Evolutionary conservation across 805 yeast species (phyloP), one percentile per base, ranked within the genome.

Genomic region (Kluyveromyces dobzhanskii): DNA sequence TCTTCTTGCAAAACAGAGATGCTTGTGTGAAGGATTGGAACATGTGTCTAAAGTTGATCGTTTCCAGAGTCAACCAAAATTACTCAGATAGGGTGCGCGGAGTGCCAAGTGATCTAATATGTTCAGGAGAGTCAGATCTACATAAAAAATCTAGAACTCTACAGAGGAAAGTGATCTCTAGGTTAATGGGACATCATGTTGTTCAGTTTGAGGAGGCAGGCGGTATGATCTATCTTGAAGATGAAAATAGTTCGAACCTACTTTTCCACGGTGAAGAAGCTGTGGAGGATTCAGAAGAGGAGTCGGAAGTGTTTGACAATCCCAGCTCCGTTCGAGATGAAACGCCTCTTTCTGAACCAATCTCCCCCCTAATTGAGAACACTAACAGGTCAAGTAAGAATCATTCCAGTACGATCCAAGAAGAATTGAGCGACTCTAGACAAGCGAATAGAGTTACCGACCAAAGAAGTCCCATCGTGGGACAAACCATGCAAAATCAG

Each of bases 221-320:
- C 9, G 60, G 59, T 9, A 29, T 45, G 17, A 39, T 57, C 9
- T 59, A 53, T 41, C 39, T 56, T 7, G 62, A 58, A 35, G 50
- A 42, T 35, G 50, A 43, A 19, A 37, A 40, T 12, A 38, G 46
- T 1, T 7, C 32, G 8, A 30, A 30, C n/a, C 12, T 30, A 14
- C 14, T 17, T 12, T 7, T 12, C 11, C 11, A 7, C 13, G 30
- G 16, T 7, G 16, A 13, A 7, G 30, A 27, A n/a, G 9, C 11
- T 31, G 13, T 17, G 4, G 31, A 31, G 38, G 38, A 27, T 7
- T n/a, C 13, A 12, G 30, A 27, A 11, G n/a, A 27, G 5, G 24
- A 21, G 6, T 21, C 24, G 9, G 24, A 21, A 21, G 9, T 21
- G 9, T 21, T 21, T 9, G 24, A 21, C 9, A 9, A 21, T 6